Percentiles rank a stretch among this genome's conserved stretches.
phyloP scores from a whole-genome alignment of 768 basidiomycete genomes.

The Auricularia sp. region DNA sequence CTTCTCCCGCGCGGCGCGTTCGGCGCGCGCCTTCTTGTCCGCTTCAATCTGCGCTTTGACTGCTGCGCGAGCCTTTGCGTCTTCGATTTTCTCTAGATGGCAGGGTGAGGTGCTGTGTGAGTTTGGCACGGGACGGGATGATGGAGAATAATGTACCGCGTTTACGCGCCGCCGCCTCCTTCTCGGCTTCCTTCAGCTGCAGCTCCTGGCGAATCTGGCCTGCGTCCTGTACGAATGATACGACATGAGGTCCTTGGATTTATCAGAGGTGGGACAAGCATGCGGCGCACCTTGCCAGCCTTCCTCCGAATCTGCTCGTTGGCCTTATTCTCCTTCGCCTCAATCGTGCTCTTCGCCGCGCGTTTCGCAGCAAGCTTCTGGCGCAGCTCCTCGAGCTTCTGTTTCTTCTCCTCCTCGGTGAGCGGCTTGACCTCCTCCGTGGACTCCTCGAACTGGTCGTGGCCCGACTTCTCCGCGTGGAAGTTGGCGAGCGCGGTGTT shows the following conservation, averaged over 20 bases:
- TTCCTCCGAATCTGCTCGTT: conserved; percentile 80
- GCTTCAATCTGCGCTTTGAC: conserved; percentile 92
- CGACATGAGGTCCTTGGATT: too few relatives aligned
- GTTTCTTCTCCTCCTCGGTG: conserved; percentile 87
- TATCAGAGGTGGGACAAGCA: too few relatives aligned
- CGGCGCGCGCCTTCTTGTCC: conserved; percentile 82
- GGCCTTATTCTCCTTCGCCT: conserved; percentile 59
- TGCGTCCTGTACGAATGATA: conserved; percentile 55
- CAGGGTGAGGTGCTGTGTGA: background rate
- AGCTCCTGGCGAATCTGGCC: conserved; percentile 65
- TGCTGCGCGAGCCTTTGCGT: conserved; percentile 44
- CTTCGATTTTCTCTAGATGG: conserved; percentile 36
- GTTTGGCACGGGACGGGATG: background rate
- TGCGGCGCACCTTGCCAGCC: conserved; percentile 56
- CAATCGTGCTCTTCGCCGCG: conserved; percentile 56
- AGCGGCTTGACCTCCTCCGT: conserved; percentile 94
- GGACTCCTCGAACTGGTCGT: conserved; percentile 92
- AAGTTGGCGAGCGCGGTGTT: conserved; percentile 84
- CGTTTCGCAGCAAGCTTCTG: conserved; percentile 77
- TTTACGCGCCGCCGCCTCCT: conserved; percentile 75
- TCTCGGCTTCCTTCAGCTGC: conserved; percentile 65
- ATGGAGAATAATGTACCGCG: conserved; percentile 38
- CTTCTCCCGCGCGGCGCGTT: conserved; percentile 83
- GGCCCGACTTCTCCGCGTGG: conserved; percentile 91
- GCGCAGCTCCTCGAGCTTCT: conserved; percentile 69